These are phyloP conservation scores for Cyclocybe aegerita DNA, from an alignment of 768 basidiomycete species.

Conservation along the genomic window DNA sequence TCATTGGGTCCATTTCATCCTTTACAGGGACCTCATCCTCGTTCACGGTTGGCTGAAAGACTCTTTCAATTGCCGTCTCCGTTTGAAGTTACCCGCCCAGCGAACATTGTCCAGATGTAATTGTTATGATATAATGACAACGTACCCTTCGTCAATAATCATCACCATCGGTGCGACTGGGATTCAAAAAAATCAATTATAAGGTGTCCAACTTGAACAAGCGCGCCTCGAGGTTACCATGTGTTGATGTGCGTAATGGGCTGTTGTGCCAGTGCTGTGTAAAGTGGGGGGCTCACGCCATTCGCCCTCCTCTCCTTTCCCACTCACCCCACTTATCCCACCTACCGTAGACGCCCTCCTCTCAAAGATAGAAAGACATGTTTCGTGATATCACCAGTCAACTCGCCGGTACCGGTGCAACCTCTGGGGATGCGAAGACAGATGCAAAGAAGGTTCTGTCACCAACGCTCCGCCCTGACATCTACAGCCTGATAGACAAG, in stretches of 20 bases:
- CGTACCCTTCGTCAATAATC: neutral
- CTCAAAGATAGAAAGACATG: constrained; percentile 28
- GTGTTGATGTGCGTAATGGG: constrained; percentile 22
- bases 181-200: constrained; percentile 2
- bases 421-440: constrained; percentile 20
- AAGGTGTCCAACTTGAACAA: constrained; percentile 8
- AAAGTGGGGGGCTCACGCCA: constrained; percentile 3
- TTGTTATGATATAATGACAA: neutral
- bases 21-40: constrained; percentile 63
- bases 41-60: constrained; percentile 46
- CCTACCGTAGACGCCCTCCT: too few relatives aligned
- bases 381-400: constrained; percentile 46
- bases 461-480: constrained; percentile 48
- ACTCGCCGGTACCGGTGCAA: constrained; percentile 33
- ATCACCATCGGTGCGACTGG: neutral
- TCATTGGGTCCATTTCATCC: constrained; percentile 59
- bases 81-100: neutral
- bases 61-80: neutral
- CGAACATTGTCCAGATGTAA: neutral
- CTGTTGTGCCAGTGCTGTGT: constrained; percentile 5
- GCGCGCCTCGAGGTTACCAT: constrained; percentile 38
- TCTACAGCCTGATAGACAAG: constrained; percentile 48
- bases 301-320: neutral
- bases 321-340: constrained; percentile 2
- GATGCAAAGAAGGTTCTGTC: constrained; percentile 45